These are phyloP conservation scores for Amaranthus tricolor DNA, from an alignment of 179 eudicot genomes.

Conservation along the genomic window DNA sequence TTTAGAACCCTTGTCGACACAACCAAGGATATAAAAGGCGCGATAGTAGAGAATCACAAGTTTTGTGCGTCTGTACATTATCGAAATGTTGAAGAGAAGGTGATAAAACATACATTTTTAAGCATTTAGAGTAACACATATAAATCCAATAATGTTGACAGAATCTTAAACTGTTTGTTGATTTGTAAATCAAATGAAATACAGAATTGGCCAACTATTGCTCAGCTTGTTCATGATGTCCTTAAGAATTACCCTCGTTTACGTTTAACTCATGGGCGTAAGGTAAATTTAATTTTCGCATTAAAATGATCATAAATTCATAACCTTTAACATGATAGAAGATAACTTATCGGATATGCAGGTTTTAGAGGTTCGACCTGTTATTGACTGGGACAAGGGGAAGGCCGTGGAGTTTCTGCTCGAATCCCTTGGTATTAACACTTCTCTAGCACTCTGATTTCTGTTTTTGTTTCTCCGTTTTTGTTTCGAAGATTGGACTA, in stretches of 20 bases:
- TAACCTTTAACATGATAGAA: background rate
- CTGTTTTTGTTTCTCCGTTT: background rate
- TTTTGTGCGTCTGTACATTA: conserved; percentile 85
- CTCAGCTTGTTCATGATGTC: conserved; percentile 65
- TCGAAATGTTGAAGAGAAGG: conserved; percentile 87
- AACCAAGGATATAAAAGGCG: conserved; percentile 61
- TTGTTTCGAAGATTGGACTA: background rate
- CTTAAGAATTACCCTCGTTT: conserved; percentile 62
- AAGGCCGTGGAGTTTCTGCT: conserved; percentile 86
- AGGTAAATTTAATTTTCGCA: conserved; percentile 35
- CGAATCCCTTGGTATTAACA: conserved; percentile 59
- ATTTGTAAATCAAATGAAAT: conserved; percentile 2
- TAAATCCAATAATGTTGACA: too few relatives aligned
- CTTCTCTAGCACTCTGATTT: background rate
- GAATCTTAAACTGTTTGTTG: background rate
- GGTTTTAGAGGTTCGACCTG: conserved; percentile 96
- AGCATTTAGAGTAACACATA: background rate
- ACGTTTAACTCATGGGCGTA: conserved; percentile 80
- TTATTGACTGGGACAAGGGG: conserved; percentile 81
- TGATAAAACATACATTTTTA: conserved; percentile 7
- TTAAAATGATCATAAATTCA: background rate
- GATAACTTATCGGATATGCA: conserved; percentile 10
- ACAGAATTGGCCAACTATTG: conserved; percentile 71
- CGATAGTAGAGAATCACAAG: conserved; percentile 78
- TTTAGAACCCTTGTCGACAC: conserved; percentile 62